Conservation (phyloP, 129 eudicot species). For the Artemisia argyi region DNA sequence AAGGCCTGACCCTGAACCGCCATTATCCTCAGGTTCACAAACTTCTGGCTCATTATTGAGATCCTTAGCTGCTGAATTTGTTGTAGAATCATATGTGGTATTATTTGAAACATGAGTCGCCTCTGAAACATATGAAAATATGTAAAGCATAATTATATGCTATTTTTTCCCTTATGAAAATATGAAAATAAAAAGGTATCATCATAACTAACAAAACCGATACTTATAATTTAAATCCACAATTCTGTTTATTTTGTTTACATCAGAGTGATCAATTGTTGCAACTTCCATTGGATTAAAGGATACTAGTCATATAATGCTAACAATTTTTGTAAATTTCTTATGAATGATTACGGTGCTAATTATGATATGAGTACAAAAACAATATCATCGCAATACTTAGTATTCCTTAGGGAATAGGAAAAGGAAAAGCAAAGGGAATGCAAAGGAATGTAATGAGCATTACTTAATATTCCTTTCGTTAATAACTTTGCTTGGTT, state of each 20-base stretch:
- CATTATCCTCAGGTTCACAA: conserved; percentile 44
- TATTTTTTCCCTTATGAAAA: not conserved
- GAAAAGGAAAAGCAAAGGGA: too few relatives aligned
- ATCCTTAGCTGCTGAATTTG: conserved; percentile 34
- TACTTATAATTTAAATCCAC: too few relatives aligned
- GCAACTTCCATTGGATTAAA: not conserved
- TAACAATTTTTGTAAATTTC: too few relatives aligned
- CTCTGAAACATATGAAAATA: conserved; percentile 37
- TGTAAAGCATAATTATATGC: conserved; percentile 2
- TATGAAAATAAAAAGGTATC: not conserved
- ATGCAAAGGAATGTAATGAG: too few relatives aligned
- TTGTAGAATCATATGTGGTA: conserved; percentile 32
- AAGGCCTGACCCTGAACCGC: conserved; percentile 33
- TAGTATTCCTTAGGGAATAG: too few relatives aligned
- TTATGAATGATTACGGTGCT: too few relatives aligned
- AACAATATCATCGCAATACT: too few relatives aligned
- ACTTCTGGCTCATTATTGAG: conserved; percentile 39
- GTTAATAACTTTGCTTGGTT: too few relatives aligned
- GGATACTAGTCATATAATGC: not conserved
- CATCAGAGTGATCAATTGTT: not conserved
- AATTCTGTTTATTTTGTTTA: too few relatives aligned
- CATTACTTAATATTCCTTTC: too few relatives aligned
- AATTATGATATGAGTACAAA: too few relatives aligned
- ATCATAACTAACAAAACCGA: not conserved
- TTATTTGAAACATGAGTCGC: conserved; percentile 36